phyloP scores from a whole-genome alignment of 306 rosid genomes.

The Ceratonia siliqua region DNA sequence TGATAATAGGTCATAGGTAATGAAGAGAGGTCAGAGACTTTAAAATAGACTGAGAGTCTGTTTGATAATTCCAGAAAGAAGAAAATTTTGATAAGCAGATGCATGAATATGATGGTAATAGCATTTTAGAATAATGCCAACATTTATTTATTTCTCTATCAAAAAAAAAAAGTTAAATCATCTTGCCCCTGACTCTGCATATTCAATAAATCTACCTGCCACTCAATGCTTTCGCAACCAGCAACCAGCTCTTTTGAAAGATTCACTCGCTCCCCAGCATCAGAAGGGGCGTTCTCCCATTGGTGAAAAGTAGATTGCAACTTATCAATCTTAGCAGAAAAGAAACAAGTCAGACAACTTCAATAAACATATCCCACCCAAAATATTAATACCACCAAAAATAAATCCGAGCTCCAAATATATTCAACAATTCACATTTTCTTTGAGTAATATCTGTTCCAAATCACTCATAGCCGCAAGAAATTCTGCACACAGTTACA shows the following conservation, averaged over 20 bases:
- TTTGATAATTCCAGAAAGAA: neutral
- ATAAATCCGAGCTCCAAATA: constrained; percentile 1
- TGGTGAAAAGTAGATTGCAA: constrained; percentile 78
- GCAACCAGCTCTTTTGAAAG: constrained; percentile 74
- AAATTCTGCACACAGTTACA: constrained; percentile 15
- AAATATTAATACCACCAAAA: constrained; percentile 8
- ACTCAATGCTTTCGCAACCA: constrained; percentile 76
- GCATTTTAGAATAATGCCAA: constrained; percentile 7
- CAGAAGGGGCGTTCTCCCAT: constrained; percentile 64
- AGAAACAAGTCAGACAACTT: constrained; percentile 25
- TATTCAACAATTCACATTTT: neutral
- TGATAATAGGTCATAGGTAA: neutral
- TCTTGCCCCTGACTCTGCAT: neutral
- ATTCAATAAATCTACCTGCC: constrained; percentile 73
- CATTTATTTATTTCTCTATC: neutral
- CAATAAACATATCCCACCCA: constrained; percentile 1
- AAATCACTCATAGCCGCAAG: neutral
- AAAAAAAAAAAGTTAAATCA: neutral
- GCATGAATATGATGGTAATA: neutral
- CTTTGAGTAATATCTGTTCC: neutral
- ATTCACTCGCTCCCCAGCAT: constrained; percentile 54
- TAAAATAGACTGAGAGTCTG: neutral
- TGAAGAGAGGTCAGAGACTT: neutral
- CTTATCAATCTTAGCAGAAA: constrained; percentile 68
- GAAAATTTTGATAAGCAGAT: neutral